These are phyloP conservation scores for Morella rubra DNA, from an alignment of 306 rosid genomes.

Conservation along the genomic window DNA sequence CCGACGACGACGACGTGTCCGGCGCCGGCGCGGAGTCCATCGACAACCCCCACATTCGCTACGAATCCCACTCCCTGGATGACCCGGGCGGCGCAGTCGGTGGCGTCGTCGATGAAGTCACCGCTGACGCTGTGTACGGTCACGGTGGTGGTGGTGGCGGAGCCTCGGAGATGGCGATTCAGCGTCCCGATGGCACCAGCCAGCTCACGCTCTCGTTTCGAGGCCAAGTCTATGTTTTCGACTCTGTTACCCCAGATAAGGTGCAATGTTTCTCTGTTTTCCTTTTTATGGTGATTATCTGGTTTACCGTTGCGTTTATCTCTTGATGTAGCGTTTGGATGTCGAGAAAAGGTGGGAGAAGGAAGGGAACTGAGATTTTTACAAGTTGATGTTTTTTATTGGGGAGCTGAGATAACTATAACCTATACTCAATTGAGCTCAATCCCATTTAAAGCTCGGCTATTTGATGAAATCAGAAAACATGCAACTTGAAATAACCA, in stretches of 20 bases:
- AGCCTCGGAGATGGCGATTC: constrained; percentile 43
- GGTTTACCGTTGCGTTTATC: constrained; percentile 6
- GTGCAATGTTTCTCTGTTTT: constrained; percentile 23
- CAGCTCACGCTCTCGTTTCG: constrained; percentile 95
- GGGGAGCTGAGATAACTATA: background rate
- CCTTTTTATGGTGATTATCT: constrained; percentile 2
- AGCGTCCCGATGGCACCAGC: constrained; percentile 55
- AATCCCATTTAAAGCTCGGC: background rate
- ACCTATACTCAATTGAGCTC: background rate
- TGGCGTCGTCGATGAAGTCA: constrained; percentile 48
- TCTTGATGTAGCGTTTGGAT: background rate
- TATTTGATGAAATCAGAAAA: background rate
- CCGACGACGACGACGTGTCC: constrained; percentile 43
- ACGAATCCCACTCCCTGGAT: constrained; percentile 56
- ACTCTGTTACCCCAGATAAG: constrained; percentile 86
- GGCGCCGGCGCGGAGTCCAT: constrained; percentile 37
- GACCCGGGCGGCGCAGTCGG: constrained; percentile 42
- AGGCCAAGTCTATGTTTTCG: constrained; percentile 89
- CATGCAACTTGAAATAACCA: constrained; percentile 9
- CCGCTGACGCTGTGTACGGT: constrained; percentile 46
- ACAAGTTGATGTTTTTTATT: background rate
- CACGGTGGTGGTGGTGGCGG: constrained; percentile 39
- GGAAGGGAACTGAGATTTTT: background rate
- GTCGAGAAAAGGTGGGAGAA: background rate
- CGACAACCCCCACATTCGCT: constrained; percentile 57